Evolutionary conservation across 2,329 filamentous ascomycete genomes (phyloP).

Genomic region (Fusarium globosum): DNA sequence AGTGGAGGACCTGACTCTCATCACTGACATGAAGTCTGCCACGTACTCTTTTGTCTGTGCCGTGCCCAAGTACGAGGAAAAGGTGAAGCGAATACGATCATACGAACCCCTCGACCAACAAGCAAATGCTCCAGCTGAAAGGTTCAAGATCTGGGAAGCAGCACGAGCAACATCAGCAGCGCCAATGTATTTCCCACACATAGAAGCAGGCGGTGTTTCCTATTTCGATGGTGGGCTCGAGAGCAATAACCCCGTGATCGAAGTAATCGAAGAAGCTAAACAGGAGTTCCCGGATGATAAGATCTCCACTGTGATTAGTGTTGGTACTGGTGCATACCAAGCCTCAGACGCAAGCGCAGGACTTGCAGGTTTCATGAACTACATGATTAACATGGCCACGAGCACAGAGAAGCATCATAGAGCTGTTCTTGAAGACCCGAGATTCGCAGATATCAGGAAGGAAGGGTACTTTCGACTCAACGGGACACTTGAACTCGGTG

Average conservation of each 20-base stretch:
- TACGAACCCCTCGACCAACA: background rate
- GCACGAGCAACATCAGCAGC: conserved; percentile 1
- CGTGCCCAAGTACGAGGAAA: background rate
- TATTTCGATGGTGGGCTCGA: background rate
- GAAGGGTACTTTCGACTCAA: background rate
- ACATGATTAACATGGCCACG: background rate
- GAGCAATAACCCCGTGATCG: background rate
- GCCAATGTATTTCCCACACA: background rate
- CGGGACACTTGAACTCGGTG: background rate
- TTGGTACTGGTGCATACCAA: background rate
- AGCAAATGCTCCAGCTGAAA: background rate
- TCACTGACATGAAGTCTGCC: background rate
- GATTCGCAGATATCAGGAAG: background rate
- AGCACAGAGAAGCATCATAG: background rate
- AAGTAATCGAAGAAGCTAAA: background rate
- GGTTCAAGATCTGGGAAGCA: background rate
- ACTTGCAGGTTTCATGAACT: background rate
- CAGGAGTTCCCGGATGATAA: background rate
- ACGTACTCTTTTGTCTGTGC: background rate
- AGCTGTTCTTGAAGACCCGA: background rate
- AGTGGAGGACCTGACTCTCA: background rate
- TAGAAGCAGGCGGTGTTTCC: background rate
- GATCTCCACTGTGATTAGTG: background rate
- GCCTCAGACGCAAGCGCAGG: background rate
- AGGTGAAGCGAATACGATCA: background rate